A percentile compares a stretch with the other conserved stretches of the same genome.
phyloP scores from a whole-genome alignment of 257 asterid genomes.

The Rubia yunnanensis region DNA sequence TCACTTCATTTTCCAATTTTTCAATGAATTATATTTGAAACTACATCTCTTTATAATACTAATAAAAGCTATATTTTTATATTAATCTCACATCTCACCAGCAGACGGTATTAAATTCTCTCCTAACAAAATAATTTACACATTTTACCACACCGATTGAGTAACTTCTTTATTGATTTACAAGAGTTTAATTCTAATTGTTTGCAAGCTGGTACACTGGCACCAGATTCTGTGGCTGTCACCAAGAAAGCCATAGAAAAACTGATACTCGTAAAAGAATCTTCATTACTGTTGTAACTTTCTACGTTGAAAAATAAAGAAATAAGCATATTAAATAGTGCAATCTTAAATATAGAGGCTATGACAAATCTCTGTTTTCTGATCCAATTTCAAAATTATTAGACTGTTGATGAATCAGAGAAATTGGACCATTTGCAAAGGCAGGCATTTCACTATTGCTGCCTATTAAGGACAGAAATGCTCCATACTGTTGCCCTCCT shows the following conservation, averaged over 20 bases:
- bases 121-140: too few relatives aligned
- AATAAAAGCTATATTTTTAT: too few relatives aligned
- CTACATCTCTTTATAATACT: too few relatives aligned
- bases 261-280: conserved; percentile 26
- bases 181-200: conserved; percentile 11
- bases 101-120: too few relatives aligned
- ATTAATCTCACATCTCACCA: too few relatives aligned
- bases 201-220: conserved; percentile 13
- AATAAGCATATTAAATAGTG: not conserved
- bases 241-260: conserved; percentile 21
- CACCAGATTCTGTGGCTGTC: conserved; percentile 24
- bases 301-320: not conserved
- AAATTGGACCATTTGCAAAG: conserved; percentile 28
- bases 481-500: conserved; percentile 28
- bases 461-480: conserved; percentile 37
- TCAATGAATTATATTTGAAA: too few relatives aligned
- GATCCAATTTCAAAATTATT: conserved; percentile 26
- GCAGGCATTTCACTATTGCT: conserved; percentile 9
- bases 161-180: not conserved
- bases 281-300: not conserved
- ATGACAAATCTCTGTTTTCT: conserved; percentile 19
- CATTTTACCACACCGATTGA: conserved; percentile 5
- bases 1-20: too few relatives aligned
- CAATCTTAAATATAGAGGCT: not conserved
- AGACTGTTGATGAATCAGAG: conserved; percentile 26